Evolutionary conservation across 768 basidiomycete species (phyloP).

Genomic region (Crepidotus variabilis): DNA sequence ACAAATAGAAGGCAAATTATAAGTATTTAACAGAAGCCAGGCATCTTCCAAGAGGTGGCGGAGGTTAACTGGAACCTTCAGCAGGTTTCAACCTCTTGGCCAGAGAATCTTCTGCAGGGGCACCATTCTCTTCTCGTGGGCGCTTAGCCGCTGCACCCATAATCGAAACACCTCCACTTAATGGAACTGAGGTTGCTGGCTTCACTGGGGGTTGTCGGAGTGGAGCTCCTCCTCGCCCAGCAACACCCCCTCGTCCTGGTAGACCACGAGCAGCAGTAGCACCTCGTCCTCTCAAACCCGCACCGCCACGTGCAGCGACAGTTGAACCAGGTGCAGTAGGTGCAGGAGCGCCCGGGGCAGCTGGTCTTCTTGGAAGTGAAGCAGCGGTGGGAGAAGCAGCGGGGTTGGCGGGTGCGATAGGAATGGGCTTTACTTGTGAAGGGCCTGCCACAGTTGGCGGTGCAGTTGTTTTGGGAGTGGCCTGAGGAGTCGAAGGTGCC

Average conservation of each 20-base stretch:
- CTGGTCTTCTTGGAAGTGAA: constrained; percentile 10
- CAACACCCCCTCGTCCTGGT: constrained; percentile 28
- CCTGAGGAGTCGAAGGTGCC: constrained; percentile 1
- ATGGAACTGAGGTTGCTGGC: constrained; percentile 22
- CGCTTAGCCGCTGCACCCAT: constrained; percentile 66
- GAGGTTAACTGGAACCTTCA: constrained; percentile 18
- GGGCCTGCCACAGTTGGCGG: constrained; percentile 7
- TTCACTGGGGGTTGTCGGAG: constrained; percentile 25
- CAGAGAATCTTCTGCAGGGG: constrained; percentile 49
- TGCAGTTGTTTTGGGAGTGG: not conserved
- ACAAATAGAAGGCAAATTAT: constrained; percentile 5
- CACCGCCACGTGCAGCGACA: constrained; percentile 18
- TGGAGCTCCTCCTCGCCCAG: constrained; percentile 29
- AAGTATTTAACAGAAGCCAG: not conserved
- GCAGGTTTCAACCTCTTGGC: constrained; percentile 67
- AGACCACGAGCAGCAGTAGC: constrained; percentile 13
- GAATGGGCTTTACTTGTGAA: constrained; percentile 11
- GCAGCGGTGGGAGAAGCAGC: constrained; percentile 10
- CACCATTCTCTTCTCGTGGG: constrained; percentile 51
- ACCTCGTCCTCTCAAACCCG: constrained; percentile 10
- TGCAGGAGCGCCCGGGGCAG: constrained; percentile 28
- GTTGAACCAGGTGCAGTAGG: constrained; percentile 23
- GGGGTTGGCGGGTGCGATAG: constrained; percentile 1
- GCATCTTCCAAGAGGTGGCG: not conserved
- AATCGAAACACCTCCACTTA: constrained; percentile 47